A percentile compares a stretch with the other conserved stretches of the same genome.
These are phyloP conservation scores for Xerocomus potaroensis DNA, from an alignment of 768 basidiomycete genomes.

Conservation along the genomic window DNA sequence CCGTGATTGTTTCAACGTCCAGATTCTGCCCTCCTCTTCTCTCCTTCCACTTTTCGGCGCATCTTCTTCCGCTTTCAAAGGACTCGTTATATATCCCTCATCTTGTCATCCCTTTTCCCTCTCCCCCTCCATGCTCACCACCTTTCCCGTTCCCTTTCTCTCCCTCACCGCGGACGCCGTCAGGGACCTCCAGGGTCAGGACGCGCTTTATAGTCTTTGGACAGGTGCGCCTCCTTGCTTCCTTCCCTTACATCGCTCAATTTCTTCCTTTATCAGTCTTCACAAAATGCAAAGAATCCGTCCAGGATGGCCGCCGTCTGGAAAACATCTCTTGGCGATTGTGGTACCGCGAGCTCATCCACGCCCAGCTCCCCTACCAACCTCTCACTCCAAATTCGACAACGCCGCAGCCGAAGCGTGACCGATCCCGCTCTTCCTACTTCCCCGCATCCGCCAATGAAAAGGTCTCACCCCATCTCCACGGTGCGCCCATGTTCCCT, in stretches of 20 bases:
- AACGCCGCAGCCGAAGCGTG: conserved; percentile 14
- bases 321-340: conserved; percentile 89
- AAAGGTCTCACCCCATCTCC: conserved; percentile 10
- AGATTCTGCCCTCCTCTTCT: conserved; percentile 15
- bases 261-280: conserved; percentile 51
- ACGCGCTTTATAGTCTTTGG: conserved; percentile 67
- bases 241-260: conserved; percentile 8
- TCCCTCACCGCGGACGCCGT: conserved; percentile 63
- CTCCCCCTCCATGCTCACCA: conserved; percentile 38
- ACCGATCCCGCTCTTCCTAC: conserved; percentile 23
- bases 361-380: conserved; percentile 26
- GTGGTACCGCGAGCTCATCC: conserved; percentile 64
- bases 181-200: conserved; percentile 61
- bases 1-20: conserved; percentile 24
- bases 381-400: conserved; percentile 28
- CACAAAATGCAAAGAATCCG: conserved; percentile 73
- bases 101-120: conserved; percentile 1
- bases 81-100: conserved; percentile 16
- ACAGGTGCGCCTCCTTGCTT: conserved; percentile 41
- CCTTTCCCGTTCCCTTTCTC: conserved; percentile 63
- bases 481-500: conserved; percentile 14
- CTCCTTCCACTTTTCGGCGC: no score
- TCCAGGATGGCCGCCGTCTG: conserved; percentile 75
- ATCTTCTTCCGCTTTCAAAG: no score
- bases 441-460: conserved; percentile 21